Conservation (phyloP, 495 filamentous ascomycete genomes). For the Halenospora varia region DNA sequence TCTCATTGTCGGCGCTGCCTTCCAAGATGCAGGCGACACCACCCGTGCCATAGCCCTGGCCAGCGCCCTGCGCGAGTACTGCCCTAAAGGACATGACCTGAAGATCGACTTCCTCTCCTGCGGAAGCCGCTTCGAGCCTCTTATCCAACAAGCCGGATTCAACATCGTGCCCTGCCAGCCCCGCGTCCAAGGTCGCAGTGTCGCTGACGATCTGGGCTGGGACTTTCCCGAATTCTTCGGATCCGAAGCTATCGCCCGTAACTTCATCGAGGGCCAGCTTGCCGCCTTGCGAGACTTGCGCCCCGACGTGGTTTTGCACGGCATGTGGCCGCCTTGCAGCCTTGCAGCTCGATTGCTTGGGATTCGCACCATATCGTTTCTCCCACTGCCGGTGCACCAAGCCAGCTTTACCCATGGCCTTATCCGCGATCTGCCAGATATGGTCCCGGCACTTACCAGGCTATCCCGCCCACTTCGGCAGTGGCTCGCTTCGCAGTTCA, state of each 20-base stretch:
- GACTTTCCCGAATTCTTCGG: background rate
- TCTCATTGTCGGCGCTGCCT: background rate
- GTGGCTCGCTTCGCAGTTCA: background rate
- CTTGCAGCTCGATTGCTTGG: background rate
- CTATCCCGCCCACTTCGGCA: background rate
- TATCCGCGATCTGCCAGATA: background rate
- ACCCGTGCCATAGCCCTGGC: background rate
- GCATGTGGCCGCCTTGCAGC: background rate
- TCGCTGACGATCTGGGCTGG: slow-evolving; percentile 1
- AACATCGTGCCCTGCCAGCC: background rate
- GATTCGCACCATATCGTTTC: background rate
- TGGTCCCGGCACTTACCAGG: background rate
- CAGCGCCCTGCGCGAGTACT: background rate
- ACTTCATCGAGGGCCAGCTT: slow-evolving; percentile 2
- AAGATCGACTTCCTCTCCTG: slow-evolving; percentile 1
- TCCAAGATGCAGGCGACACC: background rate
- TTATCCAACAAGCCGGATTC: background rate
- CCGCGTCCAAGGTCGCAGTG: background rate
- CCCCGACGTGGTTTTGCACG: slow-evolving; percentile 1
- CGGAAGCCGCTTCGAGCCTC: background rate
- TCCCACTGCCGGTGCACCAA: background rate
- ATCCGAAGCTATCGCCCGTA: background rate
- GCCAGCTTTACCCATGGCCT: background rate
- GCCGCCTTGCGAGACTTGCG: background rate
- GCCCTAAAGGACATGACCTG: background rate